Evolutionary conservation across 441 rosid species (phyloP).

Genomic region (Biscutella auriculata): DNA sequence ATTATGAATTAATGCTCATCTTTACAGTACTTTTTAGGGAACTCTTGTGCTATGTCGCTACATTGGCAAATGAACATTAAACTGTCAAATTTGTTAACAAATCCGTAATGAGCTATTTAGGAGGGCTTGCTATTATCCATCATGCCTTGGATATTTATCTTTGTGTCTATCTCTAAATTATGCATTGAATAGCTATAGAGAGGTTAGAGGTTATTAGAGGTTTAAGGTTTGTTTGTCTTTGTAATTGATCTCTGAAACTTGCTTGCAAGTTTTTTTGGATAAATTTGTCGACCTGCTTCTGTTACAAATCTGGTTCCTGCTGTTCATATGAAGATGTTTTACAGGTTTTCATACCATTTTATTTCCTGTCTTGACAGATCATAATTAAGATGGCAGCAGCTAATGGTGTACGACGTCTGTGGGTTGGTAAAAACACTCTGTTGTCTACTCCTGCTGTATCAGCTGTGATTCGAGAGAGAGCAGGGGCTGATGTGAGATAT

Average conservation of each 20-base stretch:
- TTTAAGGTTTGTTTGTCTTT: neutral
- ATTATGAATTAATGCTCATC: neutral
- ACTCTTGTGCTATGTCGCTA: neutral
- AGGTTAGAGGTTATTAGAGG: neutral
- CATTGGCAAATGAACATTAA: neutral
- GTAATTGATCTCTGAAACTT: neutral
- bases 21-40: neutral
- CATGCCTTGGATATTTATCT: neutral
- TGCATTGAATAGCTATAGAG: neutral
- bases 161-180: neutral
- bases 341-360: neutral
- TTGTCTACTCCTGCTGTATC: constrained; percentile 99
- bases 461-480: constrained; percentile 86
- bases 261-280: neutral
- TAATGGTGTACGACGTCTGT: constrained; percentile 83
- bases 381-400: constrained; percentile 91
- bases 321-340: neutral
- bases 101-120: neutral
- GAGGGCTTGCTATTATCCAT: neutral
- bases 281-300: neutral
- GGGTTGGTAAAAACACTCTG: constrained; percentile 92
- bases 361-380: constrained; percentile 35
- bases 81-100: neutral
- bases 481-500: constrained; percentile 76
- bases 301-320: neutral